phyloP scores from a whole-genome alignment of 257 asterid species.

The Solanum paucissectum region DNA sequence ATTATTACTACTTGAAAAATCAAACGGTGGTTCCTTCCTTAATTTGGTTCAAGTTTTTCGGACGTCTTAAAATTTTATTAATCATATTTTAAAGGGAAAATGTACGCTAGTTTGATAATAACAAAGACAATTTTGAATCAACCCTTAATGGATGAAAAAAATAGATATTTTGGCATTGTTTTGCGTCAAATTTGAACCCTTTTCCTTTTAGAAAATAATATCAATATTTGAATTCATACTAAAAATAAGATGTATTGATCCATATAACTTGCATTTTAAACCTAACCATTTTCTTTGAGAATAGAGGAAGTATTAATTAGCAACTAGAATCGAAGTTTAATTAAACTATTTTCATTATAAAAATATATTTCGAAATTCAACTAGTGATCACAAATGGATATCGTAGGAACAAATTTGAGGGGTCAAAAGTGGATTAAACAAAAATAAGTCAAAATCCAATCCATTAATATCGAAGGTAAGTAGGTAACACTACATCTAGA shows the following conservation, averaged over 20 bases:
- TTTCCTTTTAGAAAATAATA: neutral
- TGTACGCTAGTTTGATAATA: too few species aligned
- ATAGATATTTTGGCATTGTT: neutral
- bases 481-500: too few species aligned
- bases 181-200: neutral
- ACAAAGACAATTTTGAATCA: neutral
- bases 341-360: neutral
- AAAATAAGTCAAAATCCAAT: neutral
- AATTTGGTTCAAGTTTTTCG: neutral
- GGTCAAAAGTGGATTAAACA: neutral
- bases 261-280: neutral
- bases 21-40: neutral
- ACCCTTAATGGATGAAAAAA: neutral
- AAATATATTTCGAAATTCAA: neutral
- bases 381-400: neutral
- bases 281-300: neutral
- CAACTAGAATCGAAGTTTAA: neutral
- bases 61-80: too few species aligned
- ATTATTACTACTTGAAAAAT: neutral
- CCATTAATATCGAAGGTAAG: neutral
- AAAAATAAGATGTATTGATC: neutral
- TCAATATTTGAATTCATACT: neutral
- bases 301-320: neutral
- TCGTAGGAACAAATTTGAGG: neutral
- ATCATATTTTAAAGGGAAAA: neutral